These are phyloP conservation scores for Physocladia obscura DNA, from an alignment of 192 early-diverging fungal genomes.

Conservation along the genomic window DNA sequence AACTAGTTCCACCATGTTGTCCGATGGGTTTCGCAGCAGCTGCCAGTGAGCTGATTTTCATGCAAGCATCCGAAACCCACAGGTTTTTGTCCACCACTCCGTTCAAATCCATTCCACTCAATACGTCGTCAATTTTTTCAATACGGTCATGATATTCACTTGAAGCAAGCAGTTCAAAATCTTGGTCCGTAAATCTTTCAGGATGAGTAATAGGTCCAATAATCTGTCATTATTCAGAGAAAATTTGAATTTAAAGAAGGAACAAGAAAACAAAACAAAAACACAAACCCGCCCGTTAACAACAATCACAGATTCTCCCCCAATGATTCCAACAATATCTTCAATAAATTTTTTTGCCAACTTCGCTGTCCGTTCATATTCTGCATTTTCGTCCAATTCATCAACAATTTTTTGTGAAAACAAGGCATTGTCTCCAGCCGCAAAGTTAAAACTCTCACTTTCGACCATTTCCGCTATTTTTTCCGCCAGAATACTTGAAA, in stretches of 20 bases:
- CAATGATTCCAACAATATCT: conserved; percentile 17
- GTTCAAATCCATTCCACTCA: conserved; percentile 11
- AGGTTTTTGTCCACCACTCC: conserved; percentile 7
- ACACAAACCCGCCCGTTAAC: conserved; percentile 43
- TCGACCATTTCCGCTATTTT: background rate
- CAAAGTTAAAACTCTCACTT: background rate
- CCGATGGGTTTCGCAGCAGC: background rate
- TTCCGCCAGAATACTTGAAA: background rate
- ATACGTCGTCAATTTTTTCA: conserved; percentile 27
- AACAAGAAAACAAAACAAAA: background rate
- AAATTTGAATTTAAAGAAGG: background rate
- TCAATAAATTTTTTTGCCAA: background rate
- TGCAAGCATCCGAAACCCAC: conserved; percentile 15
- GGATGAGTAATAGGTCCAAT: conserved; percentile 31
- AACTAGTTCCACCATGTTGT: background rate
- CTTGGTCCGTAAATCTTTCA: conserved; percentile 46
- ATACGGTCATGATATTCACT: conserved; percentile 54
- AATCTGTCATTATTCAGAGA: conserved; percentile 2
- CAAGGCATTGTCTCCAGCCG: background rate
- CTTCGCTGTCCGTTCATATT: conserved; percentile 6
- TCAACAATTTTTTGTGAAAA: background rate
- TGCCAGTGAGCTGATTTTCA: conserved; percentile 12
- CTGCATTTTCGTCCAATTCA: background rate
- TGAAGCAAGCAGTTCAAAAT: conserved; percentile 60
- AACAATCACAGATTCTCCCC: conserved; percentile 29